Conservation (phyloP, 129 eudicot genomes). For the Escallonia rubra region DNA sequence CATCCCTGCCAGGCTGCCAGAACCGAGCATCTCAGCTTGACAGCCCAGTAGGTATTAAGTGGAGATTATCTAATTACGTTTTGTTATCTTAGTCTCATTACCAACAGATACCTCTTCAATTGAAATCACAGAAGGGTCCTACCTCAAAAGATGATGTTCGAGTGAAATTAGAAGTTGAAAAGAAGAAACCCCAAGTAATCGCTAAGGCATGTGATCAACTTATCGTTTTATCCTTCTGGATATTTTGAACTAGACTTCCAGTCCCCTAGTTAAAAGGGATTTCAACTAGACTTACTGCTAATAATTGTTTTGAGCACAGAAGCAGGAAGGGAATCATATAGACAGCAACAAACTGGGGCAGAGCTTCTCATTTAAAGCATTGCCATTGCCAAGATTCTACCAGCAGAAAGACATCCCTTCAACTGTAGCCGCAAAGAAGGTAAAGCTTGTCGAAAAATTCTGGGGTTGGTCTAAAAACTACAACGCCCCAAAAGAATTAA, state of each 20-base stretch:
- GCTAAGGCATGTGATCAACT: background rate
- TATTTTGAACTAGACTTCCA: too few relatives aligned
- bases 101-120: background rate
- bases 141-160: background rate
- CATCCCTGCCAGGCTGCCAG: too few relatives aligned
- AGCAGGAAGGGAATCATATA: conserved; percentile 8
- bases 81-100: background rate
- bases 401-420: conserved; percentile 10
- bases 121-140: conserved; percentile 6
- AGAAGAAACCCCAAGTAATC: background rate
- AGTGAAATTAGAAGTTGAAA: background rate
- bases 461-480: too few relatives aligned
- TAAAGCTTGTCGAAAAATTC: background rate
- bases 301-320: background rate
- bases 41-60: background rate
- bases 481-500: too few relatives aligned
- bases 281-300: too few relatives aligned
- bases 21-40: too few relatives aligned
- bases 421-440: conserved; percentile 17
- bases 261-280: too few relatives aligned
- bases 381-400: conserved; percentile 36
- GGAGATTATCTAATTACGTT: background rate
- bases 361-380: conserved; percentile 21
- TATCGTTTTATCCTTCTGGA: too few relatives aligned
- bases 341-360: conserved; percentile 10